These are phyloP conservation scores for Hanseniaspora clermontiae DNA, from an alignment of 805 yeast species.

Conservation along the genomic window DNA sequence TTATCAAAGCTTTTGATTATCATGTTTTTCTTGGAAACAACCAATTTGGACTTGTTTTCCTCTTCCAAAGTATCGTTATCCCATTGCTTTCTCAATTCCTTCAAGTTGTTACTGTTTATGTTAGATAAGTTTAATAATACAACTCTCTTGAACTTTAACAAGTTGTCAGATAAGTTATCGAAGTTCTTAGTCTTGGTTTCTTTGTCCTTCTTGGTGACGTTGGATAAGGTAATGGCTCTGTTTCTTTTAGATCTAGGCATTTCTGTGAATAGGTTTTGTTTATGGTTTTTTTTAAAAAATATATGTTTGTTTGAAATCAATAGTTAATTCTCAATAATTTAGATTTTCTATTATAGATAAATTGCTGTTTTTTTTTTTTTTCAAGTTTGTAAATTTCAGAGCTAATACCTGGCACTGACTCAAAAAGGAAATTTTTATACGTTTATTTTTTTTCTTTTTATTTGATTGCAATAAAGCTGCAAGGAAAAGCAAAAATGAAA, in stretches of 20 bases:
- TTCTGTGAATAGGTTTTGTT: background rate
- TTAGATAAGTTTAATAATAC: constrained; percentile 84
- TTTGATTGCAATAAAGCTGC: background rate
- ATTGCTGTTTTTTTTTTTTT: too few relatives aligned
- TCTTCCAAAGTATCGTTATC: constrained; percentile 33
- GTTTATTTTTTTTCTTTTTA: background rate
- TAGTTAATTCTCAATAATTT: too few relatives aligned
- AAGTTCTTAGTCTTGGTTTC: constrained; percentile 85
- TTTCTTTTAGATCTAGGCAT: constrained; percentile 98
- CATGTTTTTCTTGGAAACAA: constrained; percentile 87
- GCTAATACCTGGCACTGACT: background rate
- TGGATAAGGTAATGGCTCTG: constrained; percentile 87
- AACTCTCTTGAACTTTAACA: constrained; percentile 62
- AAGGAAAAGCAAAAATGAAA: background rate
- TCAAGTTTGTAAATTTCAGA: background rate
- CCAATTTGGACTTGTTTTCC: constrained; percentile 43
- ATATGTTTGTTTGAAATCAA: background rate
- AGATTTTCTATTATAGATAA: too few relatives aligned
- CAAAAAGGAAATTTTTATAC: background rate
- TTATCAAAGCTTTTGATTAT: constrained; percentile 90
- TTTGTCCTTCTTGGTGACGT: constrained; percentile 89
- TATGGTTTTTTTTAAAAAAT: background rate
- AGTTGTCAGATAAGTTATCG: constrained; percentile 73
- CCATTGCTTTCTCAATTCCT: constrained; percentile 89
- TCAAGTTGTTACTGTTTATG: constrained; percentile 90